phyloP scores from a whole-genome alignment of 371 early-diverging fungal genomes.

The Aphelidium insulamus region DNA sequence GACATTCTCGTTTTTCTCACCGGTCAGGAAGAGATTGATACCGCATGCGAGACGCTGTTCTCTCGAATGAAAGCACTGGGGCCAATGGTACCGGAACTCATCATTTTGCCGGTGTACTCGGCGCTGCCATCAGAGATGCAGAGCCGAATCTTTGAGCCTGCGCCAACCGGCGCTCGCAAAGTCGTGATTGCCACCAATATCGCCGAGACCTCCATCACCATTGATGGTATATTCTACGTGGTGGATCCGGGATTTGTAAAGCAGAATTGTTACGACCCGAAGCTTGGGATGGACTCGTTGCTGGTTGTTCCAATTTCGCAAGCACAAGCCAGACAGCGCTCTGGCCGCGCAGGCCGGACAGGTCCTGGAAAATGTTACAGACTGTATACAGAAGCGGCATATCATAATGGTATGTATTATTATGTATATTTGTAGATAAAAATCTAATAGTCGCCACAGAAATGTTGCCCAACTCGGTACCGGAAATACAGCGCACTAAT shows the following conservation, averaged over 20 bases:
- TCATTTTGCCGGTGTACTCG: slow-evolving; percentile 83
- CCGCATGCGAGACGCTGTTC: slow-evolving; percentile 67
- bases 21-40: slow-evolving; percentile 95
- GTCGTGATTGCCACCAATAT: slow-evolving; percentile 97
- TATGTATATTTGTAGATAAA: too few relatives aligned
- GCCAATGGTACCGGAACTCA: slow-evolving; percentile 71
- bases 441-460: too few relatives aligned
- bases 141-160: slow-evolving; percentile 79
- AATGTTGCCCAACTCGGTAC: slow-evolving; percentile 84
- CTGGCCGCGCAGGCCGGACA: slow-evolving; percentile 97
- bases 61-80: slow-evolving; percentile 94
- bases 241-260: slow-evolving; percentile 96
- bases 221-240: slow-evolving; percentile 95
- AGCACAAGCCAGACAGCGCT: slow-evolving; percentile 85
- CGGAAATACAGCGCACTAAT: slow-evolving; percentile 96
- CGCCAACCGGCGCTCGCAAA: slow-evolving; percentile 77
- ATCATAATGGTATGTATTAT: too few relatives aligned
- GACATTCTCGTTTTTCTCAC: slow-evolving; percentile 96
- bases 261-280: slow-evolving; percentile 85
- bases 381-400: slow-evolving; percentile 88
- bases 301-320: slow-evolving; percentile 86
- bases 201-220: slow-evolving; percentile 97
- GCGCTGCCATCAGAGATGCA: slow-evolving; percentile 85
- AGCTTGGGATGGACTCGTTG: slow-evolving; percentile 82
- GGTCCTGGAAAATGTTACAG: slow-evolving; percentile 92